These are phyloP conservation scores for Phytophthora uliginosa DNA, from an alignment of 352 stramenopile species.

Conservation along the genomic window DNA sequence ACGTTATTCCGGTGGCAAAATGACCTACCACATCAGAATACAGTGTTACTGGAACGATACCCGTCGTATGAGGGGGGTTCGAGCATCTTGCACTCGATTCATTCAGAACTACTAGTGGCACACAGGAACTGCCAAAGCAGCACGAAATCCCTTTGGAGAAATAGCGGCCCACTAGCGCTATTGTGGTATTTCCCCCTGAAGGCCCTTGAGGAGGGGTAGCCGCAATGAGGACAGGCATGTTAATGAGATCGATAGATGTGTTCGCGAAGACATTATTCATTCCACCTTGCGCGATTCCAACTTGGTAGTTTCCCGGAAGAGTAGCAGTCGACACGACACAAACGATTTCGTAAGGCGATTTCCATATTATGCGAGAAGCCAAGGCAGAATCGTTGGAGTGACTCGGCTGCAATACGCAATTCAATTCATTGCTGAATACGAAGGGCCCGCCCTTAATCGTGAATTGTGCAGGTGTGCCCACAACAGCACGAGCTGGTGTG, in stretches of 20 bases:
- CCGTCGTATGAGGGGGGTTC: conserved; percentile 21
- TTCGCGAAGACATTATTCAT: conserved; percentile 23
- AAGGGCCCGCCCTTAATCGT: conserved; percentile 40
- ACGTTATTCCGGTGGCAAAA: conserved; percentile 24
- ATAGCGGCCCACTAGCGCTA: conserved; percentile 40
- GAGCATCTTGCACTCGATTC: conserved; percentile 32
- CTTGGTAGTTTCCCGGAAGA: conserved; percentile 20
- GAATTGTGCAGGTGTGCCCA: conserved; percentile 18
- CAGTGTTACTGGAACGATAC: conserved; percentile 28
- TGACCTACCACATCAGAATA: conserved; percentile 11
- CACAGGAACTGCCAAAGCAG: conserved; percentile 57
- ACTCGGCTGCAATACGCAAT: conserved; percentile 31
- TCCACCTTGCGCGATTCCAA: conserved; percentile 42
- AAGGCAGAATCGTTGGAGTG: neutral
- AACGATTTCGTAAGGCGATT: conserved; percentile 36
- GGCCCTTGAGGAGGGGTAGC: conserved; percentile 34
- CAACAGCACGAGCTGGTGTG: conserved; percentile 27
- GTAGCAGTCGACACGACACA: conserved; percentile 26
- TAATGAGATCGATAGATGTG: conserved; percentile 33
- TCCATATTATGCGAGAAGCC: conserved; percentile 30
- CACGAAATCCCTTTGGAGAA: conserved; percentile 45
- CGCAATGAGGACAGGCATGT: conserved; percentile 26
- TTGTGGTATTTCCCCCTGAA: conserved; percentile 24
- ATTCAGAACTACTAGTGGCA: conserved; percentile 24
- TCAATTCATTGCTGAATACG: conserved; percentile 18